phyloP scores from a whole-genome alignment of 768 basidiomycete species.

The Leccinum subgranulosum region DNA sequence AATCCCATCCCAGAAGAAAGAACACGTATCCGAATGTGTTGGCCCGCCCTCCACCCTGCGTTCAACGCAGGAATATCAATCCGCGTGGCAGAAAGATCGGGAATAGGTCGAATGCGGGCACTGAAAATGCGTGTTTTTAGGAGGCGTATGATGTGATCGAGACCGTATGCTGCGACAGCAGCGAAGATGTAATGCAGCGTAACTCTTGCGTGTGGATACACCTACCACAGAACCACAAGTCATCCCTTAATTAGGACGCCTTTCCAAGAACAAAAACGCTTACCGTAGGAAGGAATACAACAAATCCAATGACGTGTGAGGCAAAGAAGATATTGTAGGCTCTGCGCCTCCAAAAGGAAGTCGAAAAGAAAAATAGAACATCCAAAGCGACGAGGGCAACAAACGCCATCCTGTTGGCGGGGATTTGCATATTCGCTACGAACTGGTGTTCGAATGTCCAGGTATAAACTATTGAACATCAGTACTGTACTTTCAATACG shows the following conservation, averaged over 20 bases:
- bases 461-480: slow-evolving; percentile 21
- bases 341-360: slow-evolving; percentile 39
- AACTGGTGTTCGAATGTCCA: slow-evolving; percentile 27
- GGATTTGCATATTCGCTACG: slow-evolving; percentile 2
- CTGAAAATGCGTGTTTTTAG: slow-evolving; percentile 42
- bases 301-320: slow-evolving; percentile 42
- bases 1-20: slow-evolving; percentile 39
- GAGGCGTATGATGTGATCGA: slow-evolving; percentile 47
- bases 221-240: slow-evolving; percentile 14
- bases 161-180: slow-evolving; percentile 37
- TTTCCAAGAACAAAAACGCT: slow-evolving; percentile 6
- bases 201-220: slow-evolving; percentile 19
- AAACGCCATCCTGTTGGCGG: slow-evolving; percentile 27
- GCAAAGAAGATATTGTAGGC: slow-evolving; percentile 44
- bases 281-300: slow-evolving; percentile 38
- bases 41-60: slow-evolving; percentile 57
- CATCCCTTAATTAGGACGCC: slow-evolving; percentile 10
- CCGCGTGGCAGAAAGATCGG: slow-evolving; percentile 44
- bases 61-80: slow-evolving; percentile 44
- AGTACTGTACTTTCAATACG: neutral
- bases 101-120: slow-evolving; percentile 44
- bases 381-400: slow-evolving; percentile 35
- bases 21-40: slow-evolving; percentile 55
- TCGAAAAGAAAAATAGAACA: slow-evolving; percentile 37
- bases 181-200: slow-evolving; percentile 42